Evolutionary conservation across 2,329 filamentous ascomycete genomes (phyloP).

Genomic region (Grosmannia clavigera): DNA sequence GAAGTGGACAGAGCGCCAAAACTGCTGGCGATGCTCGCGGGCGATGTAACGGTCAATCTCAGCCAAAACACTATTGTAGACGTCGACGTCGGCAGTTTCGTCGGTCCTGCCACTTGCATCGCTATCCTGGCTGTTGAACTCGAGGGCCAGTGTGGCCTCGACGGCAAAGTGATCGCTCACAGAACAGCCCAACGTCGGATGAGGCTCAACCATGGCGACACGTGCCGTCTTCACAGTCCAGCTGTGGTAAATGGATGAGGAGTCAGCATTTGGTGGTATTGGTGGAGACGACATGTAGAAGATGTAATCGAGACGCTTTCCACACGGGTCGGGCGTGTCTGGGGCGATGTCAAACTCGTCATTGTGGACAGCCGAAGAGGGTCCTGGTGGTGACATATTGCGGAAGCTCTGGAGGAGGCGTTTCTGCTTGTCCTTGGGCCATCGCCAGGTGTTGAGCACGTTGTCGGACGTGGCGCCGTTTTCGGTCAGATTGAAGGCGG

Average conservation of each 20-base stretch:
- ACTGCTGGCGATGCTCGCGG: conserved; percentile 61
- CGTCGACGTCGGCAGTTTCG: neutral
- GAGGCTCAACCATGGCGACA: conserved; percentile 71
- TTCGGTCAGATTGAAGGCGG: conserved; percentile 61
- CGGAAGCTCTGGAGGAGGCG: conserved; percentile 7
- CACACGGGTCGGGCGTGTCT: conserved; percentile 54
- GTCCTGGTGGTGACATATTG: neutral
- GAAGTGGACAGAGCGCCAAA: conserved; percentile 64
- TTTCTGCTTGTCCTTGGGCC: conserved; percentile 34
- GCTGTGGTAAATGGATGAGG: conserved; percentile 27
- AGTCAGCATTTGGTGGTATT: conserved; percentile 18
- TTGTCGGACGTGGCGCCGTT: conserved; percentile 86
- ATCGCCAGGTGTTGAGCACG: conserved; percentile 85
- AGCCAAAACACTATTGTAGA: conserved; percentile 55
- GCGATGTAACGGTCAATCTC: conserved; percentile 55
- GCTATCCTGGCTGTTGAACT: neutral
- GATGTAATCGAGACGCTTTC: conserved; percentile 90
- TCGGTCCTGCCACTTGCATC: neutral
- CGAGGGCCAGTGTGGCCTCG: conserved; percentile 53
- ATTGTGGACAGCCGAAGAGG: neutral
- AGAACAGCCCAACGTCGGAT: conserved; percentile 71
- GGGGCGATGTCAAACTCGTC: conserved; percentile 26
- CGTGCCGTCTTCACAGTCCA: conserved; percentile 62
- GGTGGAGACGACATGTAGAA: conserved; percentile 38
- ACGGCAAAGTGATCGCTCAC: conserved; percentile 93